Percentiles rank a stretch among this genome's conserved stretches.
Conservation (phyloP, 139 green algal genomes). For the Micromonas commoda region DNA sequence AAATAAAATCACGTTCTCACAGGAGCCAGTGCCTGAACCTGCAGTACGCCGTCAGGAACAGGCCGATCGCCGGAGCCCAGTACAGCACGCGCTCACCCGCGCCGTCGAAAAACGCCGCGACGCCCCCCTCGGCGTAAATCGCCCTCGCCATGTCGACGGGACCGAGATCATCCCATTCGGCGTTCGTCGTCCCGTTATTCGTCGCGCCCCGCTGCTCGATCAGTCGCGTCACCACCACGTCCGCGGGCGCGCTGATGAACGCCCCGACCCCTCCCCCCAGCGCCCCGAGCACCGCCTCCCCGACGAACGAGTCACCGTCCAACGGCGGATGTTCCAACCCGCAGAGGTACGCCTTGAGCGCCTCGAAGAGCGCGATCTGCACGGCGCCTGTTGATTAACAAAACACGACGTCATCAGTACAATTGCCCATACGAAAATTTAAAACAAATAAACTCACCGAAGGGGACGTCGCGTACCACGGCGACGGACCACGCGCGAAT, state of each 20-base stretch:
- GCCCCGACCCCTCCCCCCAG: neutral
- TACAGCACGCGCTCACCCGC: neutral
- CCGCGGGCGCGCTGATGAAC: neutral
- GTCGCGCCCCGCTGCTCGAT: neutral
- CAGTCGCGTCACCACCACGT: conserved; percentile 12
- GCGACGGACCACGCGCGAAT: neutral
- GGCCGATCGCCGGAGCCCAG: neutral
- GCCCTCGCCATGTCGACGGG: neutral
- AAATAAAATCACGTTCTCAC: too few species aligned
- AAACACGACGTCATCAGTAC: too few species aligned
- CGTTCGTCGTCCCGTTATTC: neutral
- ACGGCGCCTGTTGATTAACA: too few species aligned
- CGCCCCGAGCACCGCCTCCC: neutral
- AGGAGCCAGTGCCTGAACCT: conserved; percentile 1
- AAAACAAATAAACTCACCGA: too few species aligned
- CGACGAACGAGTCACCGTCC: neutral
- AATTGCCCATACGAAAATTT: too few species aligned
- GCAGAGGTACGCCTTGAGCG: neutral
- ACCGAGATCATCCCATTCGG: neutral
- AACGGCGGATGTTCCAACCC: neutral
- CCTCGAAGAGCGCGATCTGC: conserved; percentile 20
- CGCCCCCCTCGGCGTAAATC: neutral
- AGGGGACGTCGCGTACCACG: conserved; percentile 8
- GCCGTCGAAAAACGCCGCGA: neutral
- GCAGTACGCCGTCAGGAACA: conserved; percentile 10